Evolutionary conservation across 495 filamentous ascomycete genomes (phyloP), one percentile per base, ranked within the genome.

Genomic region (Gamarada debralockiae): DNA sequence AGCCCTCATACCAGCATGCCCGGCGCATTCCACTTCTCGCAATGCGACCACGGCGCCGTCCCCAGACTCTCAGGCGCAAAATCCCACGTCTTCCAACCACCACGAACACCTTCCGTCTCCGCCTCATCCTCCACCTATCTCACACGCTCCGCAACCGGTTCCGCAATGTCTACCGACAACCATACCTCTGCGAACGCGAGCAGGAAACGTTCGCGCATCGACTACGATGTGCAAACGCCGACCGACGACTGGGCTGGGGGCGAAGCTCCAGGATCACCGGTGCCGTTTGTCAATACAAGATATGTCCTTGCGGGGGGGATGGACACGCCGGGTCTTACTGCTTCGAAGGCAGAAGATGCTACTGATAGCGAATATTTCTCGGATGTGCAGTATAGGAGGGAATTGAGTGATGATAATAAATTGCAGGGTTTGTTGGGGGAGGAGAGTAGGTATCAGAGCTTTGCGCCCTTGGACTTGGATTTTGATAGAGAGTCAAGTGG

Each of bases 21-120:
- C 13, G 52, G 59, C 36, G 51, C 59, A 50, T 62, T 62, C 55
- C 48, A 54, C 48, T 43, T 61, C 38, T 34, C 45, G 14, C 51
- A 38, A 25, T 40, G 43, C 12, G 47, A 50, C 20, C 5, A 42
- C 6, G 52, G 36, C 6, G 25, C 55, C 3, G 25, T 48, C 1
- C 59, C 59, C 24, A 52, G 59, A 23, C 52, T 56, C 2, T 58
- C 55, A 31, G 78, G 72, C 50, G 70, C 76, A 23, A 74, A 71
- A 53, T 79, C 79, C 3, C 76, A 79, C 50, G 68, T 91, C 59
- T 91, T 90, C 64, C 85, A 82, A 53, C 78, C 85, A 2, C 86
- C 87, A 29, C 65, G 70, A n/a, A 81, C 86, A 14, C 76, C 81
- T 3, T 83, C 84, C 3, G 72, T 80, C 2, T 53, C 48, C 1